phyloP scores from a whole-genome alignment of 352 stramenopile genomes.

The Pythium apleroticum region DNA sequence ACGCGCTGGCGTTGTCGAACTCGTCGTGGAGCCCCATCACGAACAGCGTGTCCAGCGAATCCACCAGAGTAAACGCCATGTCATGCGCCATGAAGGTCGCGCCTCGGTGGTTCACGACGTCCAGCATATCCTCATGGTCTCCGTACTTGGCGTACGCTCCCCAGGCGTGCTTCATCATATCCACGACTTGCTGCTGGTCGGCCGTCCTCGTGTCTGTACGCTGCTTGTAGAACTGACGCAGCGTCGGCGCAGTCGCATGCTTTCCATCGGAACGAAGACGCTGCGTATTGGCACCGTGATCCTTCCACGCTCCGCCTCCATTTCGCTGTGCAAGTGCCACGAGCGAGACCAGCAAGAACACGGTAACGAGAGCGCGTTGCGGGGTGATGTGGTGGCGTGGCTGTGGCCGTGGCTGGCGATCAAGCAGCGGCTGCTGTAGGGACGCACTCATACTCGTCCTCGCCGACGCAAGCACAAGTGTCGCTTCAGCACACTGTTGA shows the following conservation, averaged over 20 bases:
- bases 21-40: conserved; percentile 60
- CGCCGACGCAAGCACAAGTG: too few species aligned
- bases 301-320: too few species aligned
- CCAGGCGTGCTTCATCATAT: conserved; percentile 60
- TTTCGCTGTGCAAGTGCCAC: too few species aligned
- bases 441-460: too few species aligned
- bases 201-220: conserved; percentile 24
- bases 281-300: too few species aligned
- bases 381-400: too few species aligned
- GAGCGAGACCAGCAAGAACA: too few species aligned
- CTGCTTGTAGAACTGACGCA: conserved; percentile 24
- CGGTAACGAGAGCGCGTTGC: too few species aligned
- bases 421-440: too few species aligned
- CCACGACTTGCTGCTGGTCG: conserved; percentile 48
- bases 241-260: neutral
- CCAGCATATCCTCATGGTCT: conserved; percentile 41
- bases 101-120: conserved; percentile 26
- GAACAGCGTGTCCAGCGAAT: conserved; percentile 71
- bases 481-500: too few species aligned
- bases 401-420: too few species aligned
- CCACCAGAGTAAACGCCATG: conserved; percentile 61
- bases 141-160: conserved; percentile 41
- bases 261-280: too few species aligned
- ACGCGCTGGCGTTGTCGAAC: conserved; percentile 58
- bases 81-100: conserved; percentile 45